Evolutionary conservation across 768 basidiomycete genomes (phyloP), one percentile per base, ranked within the genome.

Genomic region (Russula abietina): DNA sequence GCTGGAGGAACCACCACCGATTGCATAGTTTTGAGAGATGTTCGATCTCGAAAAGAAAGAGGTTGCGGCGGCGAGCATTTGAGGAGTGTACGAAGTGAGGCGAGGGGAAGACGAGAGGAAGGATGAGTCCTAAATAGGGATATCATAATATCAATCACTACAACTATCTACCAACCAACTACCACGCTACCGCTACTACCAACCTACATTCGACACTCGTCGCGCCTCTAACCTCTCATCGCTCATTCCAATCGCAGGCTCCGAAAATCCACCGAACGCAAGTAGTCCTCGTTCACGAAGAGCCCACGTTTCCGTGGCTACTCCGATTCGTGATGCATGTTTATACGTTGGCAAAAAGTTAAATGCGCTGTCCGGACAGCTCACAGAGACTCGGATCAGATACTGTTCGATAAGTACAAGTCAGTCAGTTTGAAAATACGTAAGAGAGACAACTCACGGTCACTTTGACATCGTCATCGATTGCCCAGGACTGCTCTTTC

Each of bases 21-120:
- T 82, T 66, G 80, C 85, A 70, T 93, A 93, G 7, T 84, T 86
- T 74, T 91, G 88, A 4, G 86, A 88, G 64, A 93, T 91, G 51
- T 84, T 84, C 8, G 90, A 89, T 22, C 91, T 80, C 38, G 82
- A 82, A 71, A 93, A 91, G 76, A 93, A 88, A 12, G 90, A 91
- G 3, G 86, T 84, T 28, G 91, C 91, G 10, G 86, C 91, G 33
- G 90, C 90, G 59, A 93, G 76, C 87, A 93, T 58, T 41, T 46
- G 6, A 17, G 8, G 55, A 16, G 46, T 17, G 30, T 22, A 16
- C 19, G 33, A 28, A 17, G 28, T 10, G 16, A 7, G 12, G 33
- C 22, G 30, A 56, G 41, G 10, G 19, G 19, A 39, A 55, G 39
- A 17, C 57, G 45, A 24, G 17, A 22, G 24, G n/a, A 38, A 28